Evolutionary conservation across 2,329 filamentous ascomycete genomes (phyloP).

Genomic region (Colletotrichum sublineola): DNA sequence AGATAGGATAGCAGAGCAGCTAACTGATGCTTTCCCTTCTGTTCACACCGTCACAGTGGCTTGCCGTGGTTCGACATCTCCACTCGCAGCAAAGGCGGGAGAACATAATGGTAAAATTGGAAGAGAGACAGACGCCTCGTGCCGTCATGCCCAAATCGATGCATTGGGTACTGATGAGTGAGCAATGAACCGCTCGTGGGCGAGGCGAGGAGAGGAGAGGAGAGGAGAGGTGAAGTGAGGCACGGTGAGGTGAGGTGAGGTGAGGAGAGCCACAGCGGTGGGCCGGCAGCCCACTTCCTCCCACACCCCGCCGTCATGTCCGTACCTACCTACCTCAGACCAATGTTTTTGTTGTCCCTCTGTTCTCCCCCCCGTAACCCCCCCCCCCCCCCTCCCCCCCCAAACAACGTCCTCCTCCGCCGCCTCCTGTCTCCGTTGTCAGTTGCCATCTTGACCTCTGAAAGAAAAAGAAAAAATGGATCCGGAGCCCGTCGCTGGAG

Average conservation of each 20-base stretch:
- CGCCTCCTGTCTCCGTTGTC: conserved; percentile 11
- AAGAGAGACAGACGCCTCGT: background rate
- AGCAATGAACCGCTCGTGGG: no score
- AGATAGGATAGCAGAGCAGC: background rate
- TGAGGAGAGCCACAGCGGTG: conserved; percentile 10
- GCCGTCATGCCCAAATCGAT: background rate
- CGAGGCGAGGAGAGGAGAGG: background rate
- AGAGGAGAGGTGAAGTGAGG: background rate
- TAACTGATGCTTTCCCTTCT: background rate
- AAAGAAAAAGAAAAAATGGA: background rate
- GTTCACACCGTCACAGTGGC: background rate
- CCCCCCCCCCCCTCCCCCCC: conserved; percentile 9
- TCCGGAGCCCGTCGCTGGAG: background rate
- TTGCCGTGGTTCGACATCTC: conserved; percentile 15
- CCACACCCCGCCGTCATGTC: background rate
- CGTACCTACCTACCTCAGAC: conserved; percentile 11
- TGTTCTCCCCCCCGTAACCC: conserved; percentile 5
- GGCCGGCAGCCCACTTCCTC: conserved; percentile 1
- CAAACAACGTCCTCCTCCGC: conserved; percentile 3
- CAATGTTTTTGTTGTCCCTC: background rate
- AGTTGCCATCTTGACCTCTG: conserved; percentile 27
- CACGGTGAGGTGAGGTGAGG: background rate
- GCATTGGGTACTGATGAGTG: background rate
- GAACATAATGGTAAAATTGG: background rate
- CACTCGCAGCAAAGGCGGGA: background rate